phyloP scores from a whole-genome alignment of 2,329 filamentous ascomycete genomes.

The Boeremia lycopersici region DNA sequence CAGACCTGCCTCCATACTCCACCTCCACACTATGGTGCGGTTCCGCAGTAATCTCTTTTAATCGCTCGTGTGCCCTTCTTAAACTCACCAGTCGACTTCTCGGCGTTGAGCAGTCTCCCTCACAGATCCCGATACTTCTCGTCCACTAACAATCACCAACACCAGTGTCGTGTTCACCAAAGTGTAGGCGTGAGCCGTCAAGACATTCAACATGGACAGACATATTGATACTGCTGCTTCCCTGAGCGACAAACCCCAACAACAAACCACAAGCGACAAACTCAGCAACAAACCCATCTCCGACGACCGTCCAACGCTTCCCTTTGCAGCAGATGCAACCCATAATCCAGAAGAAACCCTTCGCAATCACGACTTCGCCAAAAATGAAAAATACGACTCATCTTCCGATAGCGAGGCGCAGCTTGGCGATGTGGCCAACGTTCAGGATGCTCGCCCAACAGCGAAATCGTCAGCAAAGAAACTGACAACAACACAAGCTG shows the following conservation, averaged over 20 bases:
- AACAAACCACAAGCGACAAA: conserved; percentile 20
- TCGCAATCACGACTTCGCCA: not conserved
- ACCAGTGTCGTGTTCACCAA: not conserved
- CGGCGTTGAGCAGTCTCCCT: not conserved
- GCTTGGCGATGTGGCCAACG: conserved; percentile 30
- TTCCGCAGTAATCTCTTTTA: conserved; percentile 3
- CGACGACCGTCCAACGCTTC: conserved; percentile 25
- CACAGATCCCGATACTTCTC: not conserved
- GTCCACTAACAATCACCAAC: not conserved
- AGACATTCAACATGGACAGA: conserved; percentile 21
- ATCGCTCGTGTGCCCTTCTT: conserved; percentile 3
- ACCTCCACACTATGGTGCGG: conserved; percentile 9
- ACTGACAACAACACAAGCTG: conserved; percentile 34
- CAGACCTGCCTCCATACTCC: conserved; percentile 4
- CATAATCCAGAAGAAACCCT: conserved; percentile 23
- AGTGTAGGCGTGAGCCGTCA: conserved; percentile 20
- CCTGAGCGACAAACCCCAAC: conserved; percentile 22
- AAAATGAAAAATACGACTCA: conserved; percentile 25
- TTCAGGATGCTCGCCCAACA: conserved; percentile 30
- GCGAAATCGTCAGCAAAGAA: conserved; percentile 22
- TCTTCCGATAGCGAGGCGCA: conserved; percentile 28
- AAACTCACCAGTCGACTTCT: not conserved
- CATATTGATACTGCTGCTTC: conserved; percentile 16
- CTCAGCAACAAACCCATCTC: conserved; percentile 22
- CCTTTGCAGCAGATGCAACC: conserved; percentile 30